Conservation (phyloP, 495 filamentous ascomycete species). For the Penicillium angulare region DNA sequence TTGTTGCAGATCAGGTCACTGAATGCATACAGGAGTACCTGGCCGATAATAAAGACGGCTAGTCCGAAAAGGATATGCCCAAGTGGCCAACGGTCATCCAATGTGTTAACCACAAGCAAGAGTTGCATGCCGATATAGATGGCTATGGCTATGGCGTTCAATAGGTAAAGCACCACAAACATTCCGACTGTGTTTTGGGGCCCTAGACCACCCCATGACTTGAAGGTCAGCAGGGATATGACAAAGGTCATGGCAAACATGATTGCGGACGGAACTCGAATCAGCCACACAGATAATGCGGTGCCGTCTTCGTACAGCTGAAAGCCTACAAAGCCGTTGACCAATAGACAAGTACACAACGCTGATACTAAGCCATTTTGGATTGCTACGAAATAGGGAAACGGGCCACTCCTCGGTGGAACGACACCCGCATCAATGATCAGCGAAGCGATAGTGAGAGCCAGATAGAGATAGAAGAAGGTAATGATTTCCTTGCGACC, state of each 20-base stretch:
- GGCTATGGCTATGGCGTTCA: conserved; percentile 82
- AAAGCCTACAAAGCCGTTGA: conserved; percentile 99
- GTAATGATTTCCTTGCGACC: conserved; percentile 96
- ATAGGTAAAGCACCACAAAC: conserved; percentile 88
- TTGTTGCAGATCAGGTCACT: conserved; percentile 80
- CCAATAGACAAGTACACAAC: conserved; percentile 80
- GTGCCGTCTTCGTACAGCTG: conserved; percentile 99
- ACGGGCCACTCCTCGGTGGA: conserved; percentile 73
- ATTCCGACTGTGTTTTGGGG: conserved; percentile 84
- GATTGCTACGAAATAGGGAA: conserved; percentile 86
- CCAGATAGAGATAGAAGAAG: conserved; percentile 97
- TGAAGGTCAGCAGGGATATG: conserved; percentile 89
- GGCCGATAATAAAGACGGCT: conserved; percentile 88
- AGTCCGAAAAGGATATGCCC: conserved; percentile 91
- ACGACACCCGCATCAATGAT: conserved; percentile 92
- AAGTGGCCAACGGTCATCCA: conserved; percentile 94
- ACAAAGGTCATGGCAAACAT: conserved; percentile 89
- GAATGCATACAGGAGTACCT: conserved; percentile 90
- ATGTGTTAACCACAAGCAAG: conserved; percentile 81
- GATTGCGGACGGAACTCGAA: conserved; percentile 69
- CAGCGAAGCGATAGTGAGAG: conserved; percentile 83
- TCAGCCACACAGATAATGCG: conserved; percentile 87
- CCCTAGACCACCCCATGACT: conserved; percentile 80
- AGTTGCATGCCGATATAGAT: conserved; percentile 89
- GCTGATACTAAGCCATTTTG: conserved; percentile 92